A percentile compares a stretch with the other conserved stretches of the same genome.
Evolutionary conservation across 306 rosid genomes (phyloP).

Genomic region (Pyrus betulifolia): DNA sequence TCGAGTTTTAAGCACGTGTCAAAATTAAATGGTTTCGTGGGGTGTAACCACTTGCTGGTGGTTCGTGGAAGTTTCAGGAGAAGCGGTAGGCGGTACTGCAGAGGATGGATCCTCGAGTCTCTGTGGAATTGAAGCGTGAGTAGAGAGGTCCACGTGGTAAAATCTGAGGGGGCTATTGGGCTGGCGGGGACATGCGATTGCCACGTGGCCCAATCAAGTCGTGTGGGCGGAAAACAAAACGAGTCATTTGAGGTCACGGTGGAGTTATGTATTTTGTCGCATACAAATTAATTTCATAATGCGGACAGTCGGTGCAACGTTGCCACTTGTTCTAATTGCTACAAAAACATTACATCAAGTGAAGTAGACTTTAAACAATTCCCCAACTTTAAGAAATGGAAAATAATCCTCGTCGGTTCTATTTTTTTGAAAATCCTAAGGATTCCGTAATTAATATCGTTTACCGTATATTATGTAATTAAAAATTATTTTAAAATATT

Average conservation of each 20-base stretch:
- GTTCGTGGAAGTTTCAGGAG: neutral
- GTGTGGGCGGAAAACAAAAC: neutral
- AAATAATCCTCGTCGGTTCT: too few relatives aligned
- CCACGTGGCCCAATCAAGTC: neutral
- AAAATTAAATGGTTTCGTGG: neutral
- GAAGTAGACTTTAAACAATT: too few relatives aligned
- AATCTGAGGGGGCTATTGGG: neutral
- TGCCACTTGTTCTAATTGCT: too few relatives aligned
- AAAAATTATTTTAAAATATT: too few relatives aligned
- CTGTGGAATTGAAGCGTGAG: neutral
- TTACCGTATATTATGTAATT: rapidly evolving
- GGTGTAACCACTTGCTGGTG: neutral
- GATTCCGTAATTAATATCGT: rapidly evolving
- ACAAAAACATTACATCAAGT: too few relatives aligned
- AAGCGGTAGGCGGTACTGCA: neutral
- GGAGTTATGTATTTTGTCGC: neutral
- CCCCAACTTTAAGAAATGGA: too few relatives aligned
- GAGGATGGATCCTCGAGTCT: too few relatives aligned
- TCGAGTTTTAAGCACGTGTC: neutral
- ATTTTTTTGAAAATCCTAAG: rapidly evolving
- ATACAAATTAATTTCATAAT: neutral
- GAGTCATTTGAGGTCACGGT: neutral
- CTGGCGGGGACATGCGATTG: too few relatives aligned
- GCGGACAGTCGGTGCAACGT: neutral
- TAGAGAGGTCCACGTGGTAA: neutral